These are phyloP conservation scores for Coelastrella sp. DNA, from an alignment of 139 green algal species.

Conservation along the genomic window DNA sequence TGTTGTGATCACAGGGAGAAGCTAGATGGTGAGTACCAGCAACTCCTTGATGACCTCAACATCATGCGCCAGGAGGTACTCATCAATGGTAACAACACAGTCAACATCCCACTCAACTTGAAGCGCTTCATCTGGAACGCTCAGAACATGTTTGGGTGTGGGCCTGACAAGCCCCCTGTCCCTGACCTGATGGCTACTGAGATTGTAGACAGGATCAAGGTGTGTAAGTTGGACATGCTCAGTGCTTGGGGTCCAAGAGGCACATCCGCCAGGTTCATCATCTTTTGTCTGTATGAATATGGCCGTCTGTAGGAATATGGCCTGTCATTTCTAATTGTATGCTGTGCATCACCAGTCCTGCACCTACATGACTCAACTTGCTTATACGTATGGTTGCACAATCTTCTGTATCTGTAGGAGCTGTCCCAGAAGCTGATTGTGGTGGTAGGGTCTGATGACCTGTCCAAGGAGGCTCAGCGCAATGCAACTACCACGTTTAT, in stretches of 20 bases:
- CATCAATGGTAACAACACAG: conserved; percentile 77
- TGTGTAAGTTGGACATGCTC: not conserved
- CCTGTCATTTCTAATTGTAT: too few relatives aligned
- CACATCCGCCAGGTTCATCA: too few relatives aligned
- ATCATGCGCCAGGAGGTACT: conserved; percentile 88
- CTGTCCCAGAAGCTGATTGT: conserved; percentile 82
- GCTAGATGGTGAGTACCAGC: conserved; percentile 46
- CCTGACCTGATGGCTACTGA: conserved; percentile 73
- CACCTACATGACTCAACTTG: too few relatives aligned
- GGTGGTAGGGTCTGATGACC: conserved; percentile 85
- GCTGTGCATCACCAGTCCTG: too few relatives aligned
- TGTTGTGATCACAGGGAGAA: conserved; percentile 27
- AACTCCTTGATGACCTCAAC: conserved; percentile 72
- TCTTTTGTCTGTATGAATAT: too few relatives aligned
- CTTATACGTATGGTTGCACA: too few relatives aligned
- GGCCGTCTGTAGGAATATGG: too few relatives aligned
- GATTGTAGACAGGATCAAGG: conserved; percentile 69
- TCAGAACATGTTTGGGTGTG: conserved; percentile 85
- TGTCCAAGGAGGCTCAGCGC: conserved; percentile 92
- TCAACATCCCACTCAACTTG: conserved; percentile 95
- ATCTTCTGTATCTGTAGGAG: conserved; percentile 57
- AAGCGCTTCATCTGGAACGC: conserved; percentile 95
- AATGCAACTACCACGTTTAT: conserved; percentile 97
- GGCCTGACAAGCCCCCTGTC: conserved; percentile 49
- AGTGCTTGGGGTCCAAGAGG: not conserved